A percentile compares a stretch with the other conserved stretches of the same genome.
These are phyloP conservation scores for Phalaenopsis hybrid DNA, from an alignment of 116 monocot genomes.

Conservation along the genomic window DNA sequence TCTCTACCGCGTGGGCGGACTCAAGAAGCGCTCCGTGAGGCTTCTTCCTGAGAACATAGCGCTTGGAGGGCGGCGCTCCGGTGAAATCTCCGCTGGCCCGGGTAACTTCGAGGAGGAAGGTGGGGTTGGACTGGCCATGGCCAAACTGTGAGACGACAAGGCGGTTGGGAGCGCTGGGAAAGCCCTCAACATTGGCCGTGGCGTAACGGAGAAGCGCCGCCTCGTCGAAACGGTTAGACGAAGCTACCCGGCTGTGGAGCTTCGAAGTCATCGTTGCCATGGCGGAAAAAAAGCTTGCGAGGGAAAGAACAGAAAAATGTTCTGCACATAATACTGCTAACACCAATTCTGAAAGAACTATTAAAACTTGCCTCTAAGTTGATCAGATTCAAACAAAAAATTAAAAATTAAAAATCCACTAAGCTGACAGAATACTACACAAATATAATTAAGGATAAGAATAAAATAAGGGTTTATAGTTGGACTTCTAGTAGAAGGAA, in stretches of 20 bases:
- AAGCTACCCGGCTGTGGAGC: conserved; percentile 25
- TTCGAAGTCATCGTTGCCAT: conserved; percentile 41
- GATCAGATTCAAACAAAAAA: no score
- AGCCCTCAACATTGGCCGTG: conserved; percentile 34
- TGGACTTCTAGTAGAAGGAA: no score
- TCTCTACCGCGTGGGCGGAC: conserved; percentile 93
- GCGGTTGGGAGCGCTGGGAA: conserved; percentile 19
- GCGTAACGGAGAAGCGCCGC: conserved; percentile 34
- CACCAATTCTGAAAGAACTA: no score
- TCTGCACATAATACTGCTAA: no score
- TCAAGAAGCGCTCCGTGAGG: conserved; percentile 64
- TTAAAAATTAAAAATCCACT: no score
- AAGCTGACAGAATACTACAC: no score
- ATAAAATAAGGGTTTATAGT: no score
- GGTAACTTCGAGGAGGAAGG: conserved; percentile 63
- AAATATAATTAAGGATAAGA: no score
- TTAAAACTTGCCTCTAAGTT: no score
- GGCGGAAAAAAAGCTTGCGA: neutral
- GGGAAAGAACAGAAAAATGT: no score
- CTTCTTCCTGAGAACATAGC: conserved; percentile 95
- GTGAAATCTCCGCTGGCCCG: conserved; percentile 7
- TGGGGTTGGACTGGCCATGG: conserved; percentile 97
- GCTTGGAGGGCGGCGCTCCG: conserved; percentile 25
- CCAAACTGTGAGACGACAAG: conserved; percentile 63
- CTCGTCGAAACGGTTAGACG: conserved; percentile 39